Percentiles rank a stretch among this genome's conserved stretches.
Conservation (phyloP, 176 grass and related monocot species). For the Poa pratensis region DNA sequence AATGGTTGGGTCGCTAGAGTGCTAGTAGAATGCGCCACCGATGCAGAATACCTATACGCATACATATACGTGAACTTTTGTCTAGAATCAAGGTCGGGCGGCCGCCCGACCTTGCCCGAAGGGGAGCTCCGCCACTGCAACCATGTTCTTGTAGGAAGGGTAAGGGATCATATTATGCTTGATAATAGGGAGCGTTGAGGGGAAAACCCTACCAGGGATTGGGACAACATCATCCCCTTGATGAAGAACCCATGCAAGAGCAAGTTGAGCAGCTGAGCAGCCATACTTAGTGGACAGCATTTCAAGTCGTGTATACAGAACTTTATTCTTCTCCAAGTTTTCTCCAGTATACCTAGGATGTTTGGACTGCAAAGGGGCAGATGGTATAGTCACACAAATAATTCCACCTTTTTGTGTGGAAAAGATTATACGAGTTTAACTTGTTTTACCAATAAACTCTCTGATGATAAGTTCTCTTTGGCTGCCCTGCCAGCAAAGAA, state of each 20-base stretch:
- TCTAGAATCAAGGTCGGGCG: too few species aligned
- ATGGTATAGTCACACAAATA: conserved; percentile 25
- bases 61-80: too few species aligned
- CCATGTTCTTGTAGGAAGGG: conserved; percentile 13
- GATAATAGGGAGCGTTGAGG: neutral
- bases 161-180: neutral
- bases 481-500: conserved; percentile 83
- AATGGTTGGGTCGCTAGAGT: too few species aligned
- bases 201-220: conserved; percentile 63
- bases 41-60: too few species aligned
- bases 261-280: conserved; percentile 70
- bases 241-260: conserved; percentile 72
- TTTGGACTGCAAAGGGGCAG: conserved; percentile 48
- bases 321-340: conserved; percentile 81
- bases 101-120: too few species aligned
- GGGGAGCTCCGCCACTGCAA: neutral
- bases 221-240: conserved; percentile 76
- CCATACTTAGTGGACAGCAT: conserved; percentile 54
- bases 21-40: too few species aligned
- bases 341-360: conserved; percentile 68
- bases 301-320: conserved; percentile 64
- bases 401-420: neutral
- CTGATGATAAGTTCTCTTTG: conserved; percentile 55
- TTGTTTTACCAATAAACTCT: conserved; percentile 63
- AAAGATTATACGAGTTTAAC: conserved; percentile 5